Evolutionary conservation across 1,284 basidiomycete genomes (phyloP).

Genomic region (Papiliotrema terrestris): DNA sequence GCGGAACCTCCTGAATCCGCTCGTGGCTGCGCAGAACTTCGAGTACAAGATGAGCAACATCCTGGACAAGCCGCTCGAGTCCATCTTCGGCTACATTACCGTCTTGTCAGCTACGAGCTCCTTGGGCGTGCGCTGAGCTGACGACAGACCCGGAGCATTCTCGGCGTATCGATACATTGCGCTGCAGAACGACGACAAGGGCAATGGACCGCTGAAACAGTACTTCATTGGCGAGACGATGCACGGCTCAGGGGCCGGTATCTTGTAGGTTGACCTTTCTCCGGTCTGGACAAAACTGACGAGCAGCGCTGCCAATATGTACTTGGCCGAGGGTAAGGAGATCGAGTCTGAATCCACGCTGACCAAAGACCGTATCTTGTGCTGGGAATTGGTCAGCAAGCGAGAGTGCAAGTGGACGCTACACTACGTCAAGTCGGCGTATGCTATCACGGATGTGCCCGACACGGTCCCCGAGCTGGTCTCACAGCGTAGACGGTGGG

Average conservation of each 20-base stretch:
- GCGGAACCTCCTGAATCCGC: slow-evolving; percentile 71
- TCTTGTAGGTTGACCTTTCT: slow-evolving; percentile 54
- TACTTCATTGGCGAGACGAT: slow-evolving; percentile 94
- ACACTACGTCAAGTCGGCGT: slow-evolving; percentile 91
- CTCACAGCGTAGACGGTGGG: slow-evolving; percentile 73
- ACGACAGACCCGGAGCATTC: slow-evolving; percentile 72
- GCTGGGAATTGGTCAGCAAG: slow-evolving; percentile 92
- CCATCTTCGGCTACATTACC: slow-evolving; percentile 84
- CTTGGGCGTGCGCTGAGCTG: too few relatives aligned
- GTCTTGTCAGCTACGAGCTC: slow-evolving; percentile 60
- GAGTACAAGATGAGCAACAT: slow-evolving; percentile 98
- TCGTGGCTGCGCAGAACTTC: slow-evolving; percentile 55
- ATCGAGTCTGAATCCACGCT: slow-evolving; percentile 4
- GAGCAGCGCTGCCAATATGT: slow-evolving; percentile 80
- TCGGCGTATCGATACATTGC: slow-evolving; percentile 89
- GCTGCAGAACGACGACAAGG: slow-evolving; percentile 74
- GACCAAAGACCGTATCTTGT: slow-evolving; percentile 60
- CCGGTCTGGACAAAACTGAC: slow-evolving; percentile 3
- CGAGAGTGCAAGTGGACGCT: slow-evolving; percentile 79
- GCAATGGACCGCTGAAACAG: slow-evolving; percentile 84
- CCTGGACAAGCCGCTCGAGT: slow-evolving; percentile 76
- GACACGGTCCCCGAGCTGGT: slow-evolving; percentile 87
- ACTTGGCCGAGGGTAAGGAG: slow-evolving; percentile 73
- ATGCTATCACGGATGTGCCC: slow-evolving; percentile 86
- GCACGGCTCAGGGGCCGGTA: slow-evolving; percentile 82